Percentiles rank a stretch among this genome's conserved stretches.
Conservation (phyloP, 2,329 filamentous ascomycete species). For the Scedosporium dehoogii region DNA sequence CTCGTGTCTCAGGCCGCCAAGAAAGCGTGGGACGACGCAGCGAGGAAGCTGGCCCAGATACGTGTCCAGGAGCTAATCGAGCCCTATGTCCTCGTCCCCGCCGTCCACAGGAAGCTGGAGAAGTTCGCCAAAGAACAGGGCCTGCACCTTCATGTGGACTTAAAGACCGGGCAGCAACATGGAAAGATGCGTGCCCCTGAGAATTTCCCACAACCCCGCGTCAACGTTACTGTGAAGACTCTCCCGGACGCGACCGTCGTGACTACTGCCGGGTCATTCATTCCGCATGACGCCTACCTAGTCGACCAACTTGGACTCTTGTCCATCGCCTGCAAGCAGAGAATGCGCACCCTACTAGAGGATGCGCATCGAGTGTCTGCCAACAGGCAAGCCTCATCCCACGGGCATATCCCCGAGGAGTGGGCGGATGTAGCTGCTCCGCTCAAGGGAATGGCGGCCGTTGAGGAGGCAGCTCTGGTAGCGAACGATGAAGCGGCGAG, state of each 20-base stretch:
- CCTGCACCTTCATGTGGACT: slow-evolving; percentile 43
- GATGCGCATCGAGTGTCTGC: slow-evolving; percentile 63
- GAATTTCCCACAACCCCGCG: slow-evolving; percentile 38
- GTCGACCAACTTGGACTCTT: slow-evolving; percentile 76
- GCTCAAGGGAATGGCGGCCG: slow-evolving; percentile 27
- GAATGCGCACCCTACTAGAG: slow-evolving; percentile 64
- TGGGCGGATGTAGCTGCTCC: slow-evolving; percentile 62
- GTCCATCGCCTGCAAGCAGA: slow-evolving; percentile 73
- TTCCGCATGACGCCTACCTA: slow-evolving; percentile 65
- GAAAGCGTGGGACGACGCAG: slow-evolving; percentile 56
- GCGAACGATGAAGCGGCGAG: slow-evolving; percentile 38
- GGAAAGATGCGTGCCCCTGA: slow-evolving; percentile 39
- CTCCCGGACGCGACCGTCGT: slow-evolving; percentile 56
- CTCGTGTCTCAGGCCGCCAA: slow-evolving; percentile 56
- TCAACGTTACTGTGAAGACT: slow-evolving; percentile 43
- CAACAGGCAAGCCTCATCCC: slow-evolving; percentile 65
- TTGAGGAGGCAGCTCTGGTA: slow-evolving; percentile 16
- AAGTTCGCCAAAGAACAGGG: slow-evolving; percentile 50
- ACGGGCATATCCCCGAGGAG: slow-evolving; percentile 68
- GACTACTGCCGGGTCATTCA: slow-evolving; percentile 54
- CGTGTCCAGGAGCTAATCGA: slow-evolving; percentile 62
- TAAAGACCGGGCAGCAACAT: slow-evolving; percentile 35
- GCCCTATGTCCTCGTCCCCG: slow-evolving; percentile 60
- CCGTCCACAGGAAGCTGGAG: slow-evolving; percentile 46
- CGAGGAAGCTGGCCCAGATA: slow-evolving; percentile 47